Evolutionary conservation across 495 filamentous ascomycete species (phyloP), one percentile per base, ranked within the genome.

Genomic region (Aspergillus diversus): DNA sequence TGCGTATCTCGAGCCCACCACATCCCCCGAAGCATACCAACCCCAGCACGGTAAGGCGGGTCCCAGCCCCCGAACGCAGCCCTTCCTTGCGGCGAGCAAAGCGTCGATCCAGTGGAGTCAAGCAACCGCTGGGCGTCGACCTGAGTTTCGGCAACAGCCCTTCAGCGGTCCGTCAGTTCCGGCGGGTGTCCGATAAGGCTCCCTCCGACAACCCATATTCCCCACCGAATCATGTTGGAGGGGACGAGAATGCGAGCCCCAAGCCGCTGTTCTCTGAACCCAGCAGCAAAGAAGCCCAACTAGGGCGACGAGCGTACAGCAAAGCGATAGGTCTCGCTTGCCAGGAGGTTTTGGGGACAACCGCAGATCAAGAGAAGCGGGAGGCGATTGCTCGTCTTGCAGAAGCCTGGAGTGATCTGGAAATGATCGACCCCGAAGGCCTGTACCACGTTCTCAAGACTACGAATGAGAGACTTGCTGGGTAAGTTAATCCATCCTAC

Each of bases 131-230:
- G 15, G 86, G 89, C 35, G 83, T 95, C 5, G 90, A 97, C 73
- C 86, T 93, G 75, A 92, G 87, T 52, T 97, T 94, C 70, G 95
- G 94, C 34, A 97, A 97, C 71, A 87, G 87, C 17, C 90, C 89
- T 1, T 96, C 92, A 0, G 96, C 95, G 13, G 88, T 94, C 54
- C 88, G 92, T 34, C 89, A 93, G 53, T 97, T 97, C 78, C 90
- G 91, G 59, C 87, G 94, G 17, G 92, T 94, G 2, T 95, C 92
- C 7, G 87, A 90, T 65, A 85, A 85, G 62, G 87, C 82, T 7
- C 75, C 65, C 63, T 75, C 48, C 59, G 79, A 66, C 49, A 71
- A 68, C 56, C 73, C 71, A 49, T 75, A 67, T 56, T 64, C 66
- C 47, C 69, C 68, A 54, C 77, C 69, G 50, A 67, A 67, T 16